Base-by-base conservation (phyloP, 2,329 filamentous ascomycete species). In the Cladosporium sp. region DNA sequence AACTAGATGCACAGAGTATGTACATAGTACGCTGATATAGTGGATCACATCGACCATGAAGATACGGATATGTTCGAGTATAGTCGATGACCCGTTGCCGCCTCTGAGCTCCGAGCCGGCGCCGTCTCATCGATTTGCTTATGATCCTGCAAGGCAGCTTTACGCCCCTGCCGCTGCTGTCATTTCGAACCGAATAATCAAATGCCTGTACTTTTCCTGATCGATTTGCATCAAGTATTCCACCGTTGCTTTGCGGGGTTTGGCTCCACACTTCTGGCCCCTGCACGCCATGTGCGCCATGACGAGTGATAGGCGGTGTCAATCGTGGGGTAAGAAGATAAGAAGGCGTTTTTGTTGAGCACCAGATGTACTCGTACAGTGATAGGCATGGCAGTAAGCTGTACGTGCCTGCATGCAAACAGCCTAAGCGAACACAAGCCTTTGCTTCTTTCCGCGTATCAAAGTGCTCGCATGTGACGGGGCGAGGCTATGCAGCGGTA, bases 1-100 rank as follows among this genome's bases (percentile, higher is more conserved):
- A 71, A 73, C 59, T 76, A 71, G 61, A 48, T 19, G 22, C 28
- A 5, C 12, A 10, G 19, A 17, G 40, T 9, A 52, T 40, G 49
- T 24, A 39, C 25, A 40, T 13, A 39, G 15, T 24, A 25, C 12
- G 36, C 15, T 3, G 8, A 9, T 17, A 17, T 3, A 17, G 13
- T 32, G 28, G 3, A 5, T 32, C n/a, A 4, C 8, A 32, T 32
- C 28, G 2, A 32, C 12, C 8, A 32, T 17, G 6, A 39, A 3
- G 13, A 9, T n/a, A 39, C 17, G 36, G 17, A 39, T 32, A 10
- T n/a, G n/a, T n/a, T n/a, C n/a, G n/a, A n/a, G n/a, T n/a, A n/a
- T n/a, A n/a, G n/a, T n/a, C n/a, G n/a, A n/a, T n/a, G n/a, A n/a
- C n/a, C n/a, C n/a, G n/a, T n/a, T n/a, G n/a, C n/a, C n/a, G n/a